Evolutionary conservation across 2,329 filamentous ascomycete genomes (phyloP), one percentile per base, ranked within the genome.

Genomic region (Stenocarpella maydis): DNA sequence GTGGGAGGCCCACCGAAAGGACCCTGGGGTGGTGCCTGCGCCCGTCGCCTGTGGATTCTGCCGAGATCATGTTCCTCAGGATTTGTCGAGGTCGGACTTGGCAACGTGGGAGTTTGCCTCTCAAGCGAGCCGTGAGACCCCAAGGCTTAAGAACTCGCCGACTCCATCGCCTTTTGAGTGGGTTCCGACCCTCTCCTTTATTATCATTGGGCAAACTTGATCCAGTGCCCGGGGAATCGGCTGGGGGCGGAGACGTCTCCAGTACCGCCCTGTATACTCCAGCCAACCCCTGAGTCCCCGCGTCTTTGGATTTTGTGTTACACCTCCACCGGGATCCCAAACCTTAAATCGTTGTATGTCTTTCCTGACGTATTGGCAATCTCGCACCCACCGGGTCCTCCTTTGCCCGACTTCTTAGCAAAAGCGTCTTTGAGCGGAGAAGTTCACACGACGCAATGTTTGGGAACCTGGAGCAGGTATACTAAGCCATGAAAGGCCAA

Each of bases 1-100:
- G 68, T 14, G 63, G 68, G n/a, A 69, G 68, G 45, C 68, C 68
- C 31, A 69, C 52, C 19, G 60, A 37, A 10, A 69, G 68, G 61
- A 67, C 68, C 41, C 41, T 45, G 39, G 37, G 17, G 55, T 45
- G 58, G 28, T 37, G 39, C 14, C n/a, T 26, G 41, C 41, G 58
- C 58, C 21, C 24, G 58, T 47, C 41, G 41, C 26, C 9, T 21
- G 41, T 47, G 26, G 58, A n/a, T 34, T 15, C n/a, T 37, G 41
- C 58, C 58, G 41, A 61, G 58, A 17, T 41, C 58, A 61, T 61
- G 26, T 47, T 47, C 28, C 26, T 31, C 41, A 47, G 58, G 58
- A 24, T 61, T 61, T 26, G 58, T 34, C 47, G 17, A 15, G 19
- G 26, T 47, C 28, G 41, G 43, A 43, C 41, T 61, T 31, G 41